Conservation (phyloP, 257 asterid species). For the Voacanga thouarsii region DNA sequence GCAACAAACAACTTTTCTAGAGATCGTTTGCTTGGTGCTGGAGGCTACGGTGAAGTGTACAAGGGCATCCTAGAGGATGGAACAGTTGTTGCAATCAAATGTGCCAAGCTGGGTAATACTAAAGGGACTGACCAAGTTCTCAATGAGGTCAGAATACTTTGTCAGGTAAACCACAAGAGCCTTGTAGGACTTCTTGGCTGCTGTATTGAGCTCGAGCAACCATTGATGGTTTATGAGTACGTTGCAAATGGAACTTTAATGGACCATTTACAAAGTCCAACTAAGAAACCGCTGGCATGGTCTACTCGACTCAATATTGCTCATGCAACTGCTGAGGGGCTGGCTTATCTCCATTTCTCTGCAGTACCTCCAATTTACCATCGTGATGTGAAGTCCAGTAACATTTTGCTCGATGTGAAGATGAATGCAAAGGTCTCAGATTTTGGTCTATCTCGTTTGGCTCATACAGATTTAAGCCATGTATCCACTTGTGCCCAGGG, state of each 20-base stretch:
- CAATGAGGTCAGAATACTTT: constrained; percentile 82
- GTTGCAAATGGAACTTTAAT: constrained; percentile 58
- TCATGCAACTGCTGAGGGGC: constrained; percentile 74
- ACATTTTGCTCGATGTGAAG: constrained; percentile 69
- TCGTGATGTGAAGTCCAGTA: constrained; percentile 90
- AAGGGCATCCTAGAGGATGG: constrained; percentile 69
- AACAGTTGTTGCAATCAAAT: constrained; percentile 70
- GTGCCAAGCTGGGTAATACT: constrained; percentile 83
- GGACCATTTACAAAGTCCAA: constrained; percentile 47
- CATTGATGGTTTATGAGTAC: constrained; percentile 78
- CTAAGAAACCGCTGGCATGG: constrained; percentile 49
- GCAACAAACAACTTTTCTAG: constrained; percentile 74
- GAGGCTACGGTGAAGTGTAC: constrained; percentile 90
- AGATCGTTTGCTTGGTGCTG: constrained; percentile 82
- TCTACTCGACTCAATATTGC: constrained; percentile 54
- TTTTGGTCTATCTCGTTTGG: constrained; percentile 80
- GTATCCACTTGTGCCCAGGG: constrained; percentile 95
- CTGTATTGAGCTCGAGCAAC: constrained; percentile 90
- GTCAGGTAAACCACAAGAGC: constrained; percentile 84
- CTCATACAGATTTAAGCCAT: constrained; percentile 85
- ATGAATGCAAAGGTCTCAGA: constrained; percentile 74
- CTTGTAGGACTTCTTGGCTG: constrained; percentile 87
- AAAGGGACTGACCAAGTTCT: constrained; percentile 87
- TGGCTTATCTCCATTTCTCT: constrained; percentile 84
- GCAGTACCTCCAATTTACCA: constrained; percentile 88